phyloP scores from a whole-genome alignment of 2,329 filamentous ascomycete species.

The Lecanicillium sp. region DNA sequence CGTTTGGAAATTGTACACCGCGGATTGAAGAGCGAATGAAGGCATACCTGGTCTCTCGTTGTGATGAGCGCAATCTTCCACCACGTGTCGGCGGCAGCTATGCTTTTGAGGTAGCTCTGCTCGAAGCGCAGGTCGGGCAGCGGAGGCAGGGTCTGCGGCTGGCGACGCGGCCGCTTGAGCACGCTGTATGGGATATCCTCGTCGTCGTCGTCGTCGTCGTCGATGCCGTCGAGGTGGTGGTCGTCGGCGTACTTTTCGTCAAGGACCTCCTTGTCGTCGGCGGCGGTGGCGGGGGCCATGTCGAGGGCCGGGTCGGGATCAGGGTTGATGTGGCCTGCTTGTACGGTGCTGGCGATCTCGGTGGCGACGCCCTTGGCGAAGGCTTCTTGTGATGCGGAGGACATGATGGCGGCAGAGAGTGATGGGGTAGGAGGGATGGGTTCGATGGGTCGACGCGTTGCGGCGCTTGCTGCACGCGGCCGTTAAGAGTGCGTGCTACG shows the following conservation, averaged over 20 bases:
- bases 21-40: background rate
- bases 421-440: background rate
- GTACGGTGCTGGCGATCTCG: conserved; percentile 72
- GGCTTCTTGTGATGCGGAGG: conserved; percentile 32
- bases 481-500: no score
- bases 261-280: conserved; percentile 44
- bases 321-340: conserved; percentile 71
- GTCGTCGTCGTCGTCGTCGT: conserved; percentile 45
- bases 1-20: background rate
- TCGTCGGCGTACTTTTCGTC: conserved; percentile 8
- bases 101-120: conserved; percentile 93
- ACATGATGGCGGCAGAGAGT: conserved; percentile 33
- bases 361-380: conserved; percentile 38
- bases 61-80: conserved; percentile 80
- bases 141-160: conserved; percentile 45
- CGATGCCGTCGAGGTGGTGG: conserved; percentile 25
- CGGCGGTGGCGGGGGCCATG: conserved; percentile 71
- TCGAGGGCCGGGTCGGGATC: conserved; percentile 68
- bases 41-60: conserved; percentile 71
- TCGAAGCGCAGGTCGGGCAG: conserved; percentile 93
- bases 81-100: conserved; percentile 72
- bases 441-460: background rate
- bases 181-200: conserved; percentile 66
- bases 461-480: no score
- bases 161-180: conserved; percentile 48